A percentile compares a stretch with the other conserved stretches of the same genome.
Conservation (phyloP, 1,284 basidiomycete species). For the Ceratobasidium sp. region DNA sequence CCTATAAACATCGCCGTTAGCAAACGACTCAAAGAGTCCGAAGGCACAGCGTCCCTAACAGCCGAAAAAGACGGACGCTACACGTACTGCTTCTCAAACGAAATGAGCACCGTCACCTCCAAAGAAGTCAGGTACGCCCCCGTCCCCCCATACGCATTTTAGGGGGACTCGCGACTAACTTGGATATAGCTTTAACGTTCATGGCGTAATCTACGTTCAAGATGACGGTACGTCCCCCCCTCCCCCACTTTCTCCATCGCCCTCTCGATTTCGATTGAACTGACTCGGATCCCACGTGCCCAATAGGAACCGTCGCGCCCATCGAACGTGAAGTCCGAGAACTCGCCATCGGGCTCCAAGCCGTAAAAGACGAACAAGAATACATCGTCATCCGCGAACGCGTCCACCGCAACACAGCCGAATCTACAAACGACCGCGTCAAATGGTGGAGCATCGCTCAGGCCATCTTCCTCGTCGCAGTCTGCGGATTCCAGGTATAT, state of each 20-base stretch:
- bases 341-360: slow-evolving; percentile 85
- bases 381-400: slow-evolving; percentile 96
- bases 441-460: slow-evolving; percentile 99
- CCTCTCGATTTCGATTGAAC: background rate
- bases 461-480: slow-evolving; percentile 83
- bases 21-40: slow-evolving; percentile 88
- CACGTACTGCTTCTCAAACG: slow-evolving; percentile 98
- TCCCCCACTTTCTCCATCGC: slow-evolving; percentile 17
- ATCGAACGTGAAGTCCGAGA: slow-evolving; percentile 96
- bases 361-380: slow-evolving; percentile 99
- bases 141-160: too few species aligned
- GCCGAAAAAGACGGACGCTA: slow-evolving; percentile 89
- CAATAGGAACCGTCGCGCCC: slow-evolving; percentile 88
- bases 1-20: slow-evolving; percentile 78
- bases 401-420: slow-evolving; percentile 93
- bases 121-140: slow-evolving; percentile 91
- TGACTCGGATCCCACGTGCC: background rate
- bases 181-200: slow-evolving; percentile 91
- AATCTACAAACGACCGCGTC: slow-evolving; percentile 95
- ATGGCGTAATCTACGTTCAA: slow-evolving; percentile 93
- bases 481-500: slow-evolving; percentile 98
- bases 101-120: slow-evolving; percentile 94
- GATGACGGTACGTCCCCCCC: slow-evolving; percentile 75
- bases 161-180: slow-evolving; percentile 32
- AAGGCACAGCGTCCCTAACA: slow-evolving; percentile 90